Conservation (phyloP, 176 grass and related monocot species). For the Rhipidocladum racemiflorum region DNA sequence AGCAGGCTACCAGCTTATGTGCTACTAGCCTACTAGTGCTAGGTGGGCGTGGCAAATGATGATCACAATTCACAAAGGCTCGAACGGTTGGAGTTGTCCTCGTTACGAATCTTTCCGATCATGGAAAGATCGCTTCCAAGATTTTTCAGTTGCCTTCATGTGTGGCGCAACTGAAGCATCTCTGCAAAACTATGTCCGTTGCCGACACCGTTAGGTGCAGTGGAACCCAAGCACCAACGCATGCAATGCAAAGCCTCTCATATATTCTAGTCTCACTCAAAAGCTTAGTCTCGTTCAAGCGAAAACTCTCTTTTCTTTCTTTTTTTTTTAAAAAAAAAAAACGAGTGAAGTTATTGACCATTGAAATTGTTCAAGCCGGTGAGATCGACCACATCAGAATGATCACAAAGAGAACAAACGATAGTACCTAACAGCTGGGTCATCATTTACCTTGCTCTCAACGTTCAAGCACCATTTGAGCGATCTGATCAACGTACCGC, state of each 20-base stretch:
- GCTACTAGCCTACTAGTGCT: background rate
- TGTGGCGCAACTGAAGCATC: slow-evolving; percentile 56
- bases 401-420: background rate
- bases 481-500: background rate
- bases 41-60: slow-evolving; percentile 38
- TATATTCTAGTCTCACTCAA: background rate
- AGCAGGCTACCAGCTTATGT: background rate
- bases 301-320: background rate
- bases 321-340: background rate
- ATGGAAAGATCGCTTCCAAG: slow-evolving; percentile 80
- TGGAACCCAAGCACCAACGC: slow-evolving; percentile 37
- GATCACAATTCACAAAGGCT: slow-evolving; percentile 15
- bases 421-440: background rate
- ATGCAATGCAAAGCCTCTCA: background rate
- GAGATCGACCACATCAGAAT: background rate
- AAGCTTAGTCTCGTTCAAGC: background rate
- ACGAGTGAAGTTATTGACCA: background rate
- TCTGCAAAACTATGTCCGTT: slow-evolving; percentile 36
- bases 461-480: background rate
- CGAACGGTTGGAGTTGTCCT: slow-evolving; percentile 51
- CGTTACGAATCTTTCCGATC: slow-evolving; percentile 57
- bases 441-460: background rate
- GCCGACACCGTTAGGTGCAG: slow-evolving; percentile 61
- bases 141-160: slow-evolving; percentile 28
- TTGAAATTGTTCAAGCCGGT: background rate